Percentiles rank a stretch among this genome's conserved stretches.
Conservation (phyloP, 805 yeast species). For the Wickerhamomyces silvicola region DNA sequence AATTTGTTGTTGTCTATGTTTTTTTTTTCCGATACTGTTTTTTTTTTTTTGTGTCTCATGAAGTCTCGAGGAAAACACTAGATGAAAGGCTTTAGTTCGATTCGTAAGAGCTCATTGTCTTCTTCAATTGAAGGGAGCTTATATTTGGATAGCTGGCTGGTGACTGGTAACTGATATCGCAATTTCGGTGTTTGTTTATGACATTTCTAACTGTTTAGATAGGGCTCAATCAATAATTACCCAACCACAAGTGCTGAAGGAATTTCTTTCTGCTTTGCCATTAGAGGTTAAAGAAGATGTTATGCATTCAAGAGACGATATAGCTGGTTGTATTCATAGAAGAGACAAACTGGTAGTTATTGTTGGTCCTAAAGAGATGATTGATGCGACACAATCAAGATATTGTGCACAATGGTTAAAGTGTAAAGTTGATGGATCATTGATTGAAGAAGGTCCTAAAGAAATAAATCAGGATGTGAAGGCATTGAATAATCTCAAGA, state of each 20-base stretch:
- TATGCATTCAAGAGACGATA: neutral
- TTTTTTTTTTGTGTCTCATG: neutral
- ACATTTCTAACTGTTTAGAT: neutral
- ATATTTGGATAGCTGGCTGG: too few relatives aligned
- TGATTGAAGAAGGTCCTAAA: neutral
- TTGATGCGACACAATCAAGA: conserved; percentile 27
- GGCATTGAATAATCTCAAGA: conserved; percentile 1
- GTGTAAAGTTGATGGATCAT: neutral
- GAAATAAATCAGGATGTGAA: conserved; percentile 11
- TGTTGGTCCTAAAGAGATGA: conserved; percentile 31
- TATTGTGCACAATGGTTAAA: conserved; percentile 38
- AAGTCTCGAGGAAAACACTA: too few relatives aligned
- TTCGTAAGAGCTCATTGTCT: too few relatives aligned
- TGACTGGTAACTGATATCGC: conserved; percentile 1
- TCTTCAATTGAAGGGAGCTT: neutral
- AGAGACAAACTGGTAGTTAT: neutral
- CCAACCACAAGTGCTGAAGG: conserved; percentile 4
- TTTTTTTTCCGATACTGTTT: neutral
- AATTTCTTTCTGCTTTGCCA: conserved; percentile 3
- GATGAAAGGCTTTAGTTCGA: too few relatives aligned
- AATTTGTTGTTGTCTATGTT: neutral
- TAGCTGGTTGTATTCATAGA: neutral
- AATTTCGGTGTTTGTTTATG: neutral
- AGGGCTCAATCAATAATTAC: conserved; percentile 1
- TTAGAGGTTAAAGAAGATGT: neutral